Evolutionary conservation across 768 basidiomycete genomes (phyloP).

Genomic region (Pisolithus marmoratus): DNA sequence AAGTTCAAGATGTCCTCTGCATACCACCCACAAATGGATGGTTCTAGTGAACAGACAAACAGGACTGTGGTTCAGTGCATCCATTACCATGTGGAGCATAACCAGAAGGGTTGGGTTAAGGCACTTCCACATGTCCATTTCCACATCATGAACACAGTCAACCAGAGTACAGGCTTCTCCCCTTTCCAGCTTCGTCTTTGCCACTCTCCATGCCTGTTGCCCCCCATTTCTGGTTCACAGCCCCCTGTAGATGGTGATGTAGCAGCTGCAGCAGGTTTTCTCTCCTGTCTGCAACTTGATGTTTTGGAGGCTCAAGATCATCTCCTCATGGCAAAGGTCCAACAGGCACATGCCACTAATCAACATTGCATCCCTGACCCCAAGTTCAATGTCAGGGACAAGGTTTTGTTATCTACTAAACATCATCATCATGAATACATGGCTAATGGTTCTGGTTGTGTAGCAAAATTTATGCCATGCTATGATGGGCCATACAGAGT

Average conservation of each 20-base stretch:
- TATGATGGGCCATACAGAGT: constrained; percentile 29
- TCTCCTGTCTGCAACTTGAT: constrained; percentile 3
- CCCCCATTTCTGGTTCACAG: constrained; percentile 6
- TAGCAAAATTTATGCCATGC: constrained; percentile 38
- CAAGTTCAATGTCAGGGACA: constrained; percentile 8
- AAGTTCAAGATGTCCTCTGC: constrained; percentile 28
- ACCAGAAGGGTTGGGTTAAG: constrained; percentile 26
- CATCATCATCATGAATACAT: constrained; percentile 20
- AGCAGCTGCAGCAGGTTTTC: too few species aligned
- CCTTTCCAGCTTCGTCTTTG: constrained; percentile 27
- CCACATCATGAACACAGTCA: constrained; percentile 28
- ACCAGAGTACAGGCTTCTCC: constrained; percentile 26
- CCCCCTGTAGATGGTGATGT: not conserved
- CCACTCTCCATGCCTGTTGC: constrained; percentile 15
- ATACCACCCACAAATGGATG: constrained; percentile 35
- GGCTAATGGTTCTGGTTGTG: constrained; percentile 16
- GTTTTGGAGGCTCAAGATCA: constrained; percentile 20
- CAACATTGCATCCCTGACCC: constrained; percentile 12
- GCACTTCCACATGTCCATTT: constrained; percentile 26
- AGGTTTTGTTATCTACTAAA: too few species aligned
- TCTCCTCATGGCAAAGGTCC: constrained; percentile 14
- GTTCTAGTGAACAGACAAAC: constrained; percentile 28
- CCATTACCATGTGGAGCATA: constrained; percentile 16
- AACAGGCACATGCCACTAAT: constrained; percentile 18
- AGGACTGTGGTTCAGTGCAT: constrained; percentile 27